phyloP scores from a whole-genome alignment of 2,329 filamentous ascomycete species.

The Aspergillus udagawae region DNA sequence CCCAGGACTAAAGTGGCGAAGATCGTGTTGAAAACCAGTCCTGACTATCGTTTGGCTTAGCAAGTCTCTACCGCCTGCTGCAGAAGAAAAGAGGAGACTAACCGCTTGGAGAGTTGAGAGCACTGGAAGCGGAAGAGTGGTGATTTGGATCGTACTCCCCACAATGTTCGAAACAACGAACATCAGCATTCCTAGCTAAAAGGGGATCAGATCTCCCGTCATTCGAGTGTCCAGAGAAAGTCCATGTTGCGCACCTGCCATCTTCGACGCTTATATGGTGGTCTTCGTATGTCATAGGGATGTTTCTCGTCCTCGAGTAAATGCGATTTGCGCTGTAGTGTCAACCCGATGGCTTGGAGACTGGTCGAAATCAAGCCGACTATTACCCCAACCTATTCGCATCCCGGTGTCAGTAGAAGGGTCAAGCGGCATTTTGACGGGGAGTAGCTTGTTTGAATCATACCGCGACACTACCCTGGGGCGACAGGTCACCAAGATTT shows the following conservation, averaged over 20 bases:
- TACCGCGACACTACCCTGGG: conserved; percentile 73
- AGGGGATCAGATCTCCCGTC: conserved; percentile 20
- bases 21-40: conserved; percentile 96
- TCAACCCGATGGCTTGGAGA: conserved; percentile 90
- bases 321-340: conserved; percentile 95
- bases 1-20: conserved; percentile 89
- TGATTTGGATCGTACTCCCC: conserved; percentile 95
- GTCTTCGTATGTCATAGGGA: conserved; percentile 70
- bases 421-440: neutral
- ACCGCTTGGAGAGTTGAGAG: conserved; percentile 88
- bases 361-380: conserved; percentile 92
- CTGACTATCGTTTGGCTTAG: conserved; percentile 53
- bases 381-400: conserved; percentile 74
- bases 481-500: conserved; percentile 70
- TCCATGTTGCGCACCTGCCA: conserved; percentile 63
- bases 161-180: conserved; percentile 93
- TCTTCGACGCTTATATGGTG: conserved; percentile 81
- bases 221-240: neutral
- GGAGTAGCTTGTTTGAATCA: conserved; percentile 26
- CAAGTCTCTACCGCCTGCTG: conserved; percentile 1
- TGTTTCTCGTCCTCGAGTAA: conserved; percentile 95
- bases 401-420: conserved; percentile 13
- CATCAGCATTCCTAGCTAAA: conserved; percentile 81
- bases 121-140: conserved; percentile 87
- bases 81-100: conserved; percentile 21